Conservation (phyloP, 2,329 filamentous ascomycete species). For the Taxawa tesnikishii region DNA sequence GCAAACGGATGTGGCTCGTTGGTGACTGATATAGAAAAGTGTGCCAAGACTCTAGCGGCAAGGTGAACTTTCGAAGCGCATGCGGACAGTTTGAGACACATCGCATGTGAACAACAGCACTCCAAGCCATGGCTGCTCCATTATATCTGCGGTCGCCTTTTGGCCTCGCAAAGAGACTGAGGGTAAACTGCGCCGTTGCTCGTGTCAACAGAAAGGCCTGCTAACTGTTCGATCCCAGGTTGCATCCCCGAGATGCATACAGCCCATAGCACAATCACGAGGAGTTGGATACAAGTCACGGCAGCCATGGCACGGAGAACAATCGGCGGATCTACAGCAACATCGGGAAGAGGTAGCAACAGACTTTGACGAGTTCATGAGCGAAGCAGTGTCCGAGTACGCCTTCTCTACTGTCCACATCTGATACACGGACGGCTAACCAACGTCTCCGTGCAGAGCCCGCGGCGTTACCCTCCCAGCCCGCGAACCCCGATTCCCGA, state of each 20-base stretch:
- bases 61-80: too few relatives aligned
- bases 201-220: background rate
- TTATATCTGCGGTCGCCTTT: slow-evolving; percentile 30
- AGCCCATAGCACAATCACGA: slow-evolving; percentile 3
- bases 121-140: slow-evolving; percentile 32
- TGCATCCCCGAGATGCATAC: slow-evolving; percentile 8
- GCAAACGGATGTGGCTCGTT: too few relatives aligned
- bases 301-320: slow-evolving; percentile 9
- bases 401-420: background rate
- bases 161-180: slow-evolving; percentile 28
- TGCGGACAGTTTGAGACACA: too few relatives aligned
- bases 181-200: slow-evolving; percentile 21
- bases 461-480: slow-evolving; percentile 9
- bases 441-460: too few relatives aligned
- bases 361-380: slow-evolving; percentile 10
- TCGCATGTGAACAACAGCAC: too few relatives aligned
- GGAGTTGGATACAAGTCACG: slow-evolving; percentile 9
- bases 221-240: slow-evolving; percentile 4
- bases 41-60: too few relatives aligned
- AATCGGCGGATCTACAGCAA: slow-evolving; percentile 6
- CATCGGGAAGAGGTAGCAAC: slow-evolving; percentile 5
- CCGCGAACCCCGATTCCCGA: slow-evolving; percentile 8
- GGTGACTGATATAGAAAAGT: too few relatives aligned
- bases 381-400: slow-evolving; percentile 7
- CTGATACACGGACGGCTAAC: background rate